Conservation (phyloP, 2,329 filamentous ascomycete genomes). For the Aspergillus tanneri region DNA sequence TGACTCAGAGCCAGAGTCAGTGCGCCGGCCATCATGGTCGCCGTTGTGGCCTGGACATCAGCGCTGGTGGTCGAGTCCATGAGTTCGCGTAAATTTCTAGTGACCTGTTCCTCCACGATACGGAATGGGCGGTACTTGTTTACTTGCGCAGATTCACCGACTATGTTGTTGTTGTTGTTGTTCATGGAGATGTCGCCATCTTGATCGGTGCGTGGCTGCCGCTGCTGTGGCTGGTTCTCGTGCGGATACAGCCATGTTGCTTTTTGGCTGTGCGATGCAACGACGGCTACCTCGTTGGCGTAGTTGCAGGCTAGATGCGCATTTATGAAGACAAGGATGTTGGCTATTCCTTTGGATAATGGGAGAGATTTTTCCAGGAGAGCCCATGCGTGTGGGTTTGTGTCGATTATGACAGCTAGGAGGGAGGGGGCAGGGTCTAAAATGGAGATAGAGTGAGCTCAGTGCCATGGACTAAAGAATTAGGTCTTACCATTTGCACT, state of each 20-base stretch:
- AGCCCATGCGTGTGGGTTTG: slow-evolving; percentile 92
- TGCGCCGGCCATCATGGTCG: slow-evolving; percentile 86
- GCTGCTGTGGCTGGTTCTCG: slow-evolving; percentile 13
- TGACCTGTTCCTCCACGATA: slow-evolving; percentile 77
- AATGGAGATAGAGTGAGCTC: not conserved
- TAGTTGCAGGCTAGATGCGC: slow-evolving; percentile 93
- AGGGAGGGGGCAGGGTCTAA: slow-evolving; percentile 70
- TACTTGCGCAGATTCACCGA: slow-evolving; percentile 48
- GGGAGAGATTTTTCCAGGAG: slow-evolving; percentile 71
- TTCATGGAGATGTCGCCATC: slow-evolving; percentile 62
- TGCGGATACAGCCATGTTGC: slow-evolving; percentile 85
- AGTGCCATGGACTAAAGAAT: slow-evolving; percentile 7
- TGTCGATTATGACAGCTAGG: slow-evolving; percentile 88
- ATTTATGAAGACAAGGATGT: slow-evolving; percentile 94
- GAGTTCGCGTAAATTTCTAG: slow-evolving; percentile 70
- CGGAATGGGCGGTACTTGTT: slow-evolving; percentile 96
- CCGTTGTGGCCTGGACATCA: slow-evolving; percentile 63
- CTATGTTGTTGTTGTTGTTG: slow-evolving; percentile 35
- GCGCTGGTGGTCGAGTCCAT: slow-evolving; percentile 65
- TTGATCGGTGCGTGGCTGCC: slow-evolving; percentile 16
- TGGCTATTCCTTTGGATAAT: slow-evolving; percentile 78
- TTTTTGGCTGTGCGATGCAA: slow-evolving; percentile 83
- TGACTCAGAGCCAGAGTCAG: slow-evolving; percentile 85
- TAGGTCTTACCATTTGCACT: slow-evolving; percentile 43
- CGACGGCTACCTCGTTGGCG: slow-evolving; percentile 85